Conservation (phyloP, 1,139 yeast genomes). For the Yamadazyma atmosphaerica region DNA sequence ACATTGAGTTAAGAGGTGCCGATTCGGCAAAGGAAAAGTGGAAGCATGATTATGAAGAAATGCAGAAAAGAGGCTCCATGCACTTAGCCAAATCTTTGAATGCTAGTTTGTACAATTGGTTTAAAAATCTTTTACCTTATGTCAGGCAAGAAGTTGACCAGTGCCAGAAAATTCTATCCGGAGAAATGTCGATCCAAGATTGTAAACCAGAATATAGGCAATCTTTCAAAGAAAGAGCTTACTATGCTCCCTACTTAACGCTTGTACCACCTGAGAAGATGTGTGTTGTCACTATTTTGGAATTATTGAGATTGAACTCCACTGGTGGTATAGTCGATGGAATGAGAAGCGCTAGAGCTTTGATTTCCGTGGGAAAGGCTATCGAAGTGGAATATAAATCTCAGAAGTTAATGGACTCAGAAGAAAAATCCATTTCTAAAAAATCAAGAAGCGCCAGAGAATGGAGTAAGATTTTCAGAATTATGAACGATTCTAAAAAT, state of each 20-base stretch:
- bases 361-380: slow-evolving; percentile 78
- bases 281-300: slow-evolving; percentile 82
- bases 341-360: slow-evolving; percentile 82
- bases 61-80: slow-evolving; percentile 62
- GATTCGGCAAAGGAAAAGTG: slow-evolving; percentile 88
- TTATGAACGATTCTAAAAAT: slow-evolving; percentile 18
- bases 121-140: slow-evolving; percentile 64
- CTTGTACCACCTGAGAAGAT: slow-evolving; percentile 76
- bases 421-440: slow-evolving; percentile 47
- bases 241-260: slow-evolving; percentile 77
- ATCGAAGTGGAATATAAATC: slow-evolving; percentile 82
- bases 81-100: slow-evolving; percentile 62
- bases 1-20: slow-evolving; percentile 73
- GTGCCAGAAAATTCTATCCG: slow-evolving; percentile 39
- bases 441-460: slow-evolving; percentile 35
- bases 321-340: slow-evolving; percentile 83
- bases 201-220: slow-evolving; percentile 28
- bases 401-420: slow-evolving; percentile 59
- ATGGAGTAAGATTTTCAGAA: slow-evolving; percentile 44
- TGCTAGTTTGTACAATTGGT: slow-evolving; percentile 79
- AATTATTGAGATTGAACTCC: slow-evolving; percentile 69
- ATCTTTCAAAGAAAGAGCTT: slow-evolving; percentile 52
- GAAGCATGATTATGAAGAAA: slow-evolving; percentile 78
- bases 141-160: slow-evolving; percentile 63
- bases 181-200: slow-evolving; percentile 17